Percentiles rank a stretch among this genome's conserved stretches.
Conservation (phyloP, 1,284 basidiomycete species). For the Inonotus hispidus region DNA sequence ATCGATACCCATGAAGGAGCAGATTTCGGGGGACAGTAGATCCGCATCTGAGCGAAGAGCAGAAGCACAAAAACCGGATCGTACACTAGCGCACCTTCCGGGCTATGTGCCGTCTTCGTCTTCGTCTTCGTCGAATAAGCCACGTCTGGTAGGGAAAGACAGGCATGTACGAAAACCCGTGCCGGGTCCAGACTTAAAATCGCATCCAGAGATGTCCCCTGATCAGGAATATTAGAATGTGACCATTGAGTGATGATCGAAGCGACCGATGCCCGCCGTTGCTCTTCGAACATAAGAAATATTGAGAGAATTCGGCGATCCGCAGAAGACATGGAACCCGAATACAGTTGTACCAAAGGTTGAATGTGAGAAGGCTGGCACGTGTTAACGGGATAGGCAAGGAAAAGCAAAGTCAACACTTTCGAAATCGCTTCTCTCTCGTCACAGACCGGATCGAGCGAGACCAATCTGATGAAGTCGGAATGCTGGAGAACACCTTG, state of each 20-base stretch:
- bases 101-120: slow-evolving; percentile 18
- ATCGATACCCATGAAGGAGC: slow-evolving; percentile 81
- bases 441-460: slow-evolving; percentile 23
- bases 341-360: slow-evolving; percentile 69
- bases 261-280: slow-evolving; percentile 61
- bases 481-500: slow-evolving; percentile 60
- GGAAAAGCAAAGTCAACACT: slow-evolving; percentile 63
- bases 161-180: slow-evolving; percentile 71
- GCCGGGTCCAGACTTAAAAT: slow-evolving; percentile 67
- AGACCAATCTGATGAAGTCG: slow-evolving; percentile 43
- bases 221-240: slow-evolving; percentile 35
- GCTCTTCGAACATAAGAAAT: slow-evolving; percentile 73
- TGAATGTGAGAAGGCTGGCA: slow-evolving; percentile 80
- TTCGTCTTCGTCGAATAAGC: slow-evolving; percentile 32
- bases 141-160: slow-evolving; percentile 61
- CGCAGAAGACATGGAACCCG: slow-evolving; percentile 56
- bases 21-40: slow-evolving; percentile 50
- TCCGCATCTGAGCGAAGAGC: slow-evolving; percentile 60
- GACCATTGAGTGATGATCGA: slow-evolving; percentile 64
- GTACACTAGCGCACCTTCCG: slow-evolving; percentile 48
- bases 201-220: slow-evolving; percentile 53
- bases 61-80: slow-evolving; percentile 80
- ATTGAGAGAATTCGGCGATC: slow-evolving; percentile 70
- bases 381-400: slow-evolving; percentile 70
- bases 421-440: slow-evolving; percentile 43